Evolutionary conservation across 352 stramenopile species (phyloP), one percentile per base, ranked within the genome.

Genomic region (Albugo candida): DNA sequence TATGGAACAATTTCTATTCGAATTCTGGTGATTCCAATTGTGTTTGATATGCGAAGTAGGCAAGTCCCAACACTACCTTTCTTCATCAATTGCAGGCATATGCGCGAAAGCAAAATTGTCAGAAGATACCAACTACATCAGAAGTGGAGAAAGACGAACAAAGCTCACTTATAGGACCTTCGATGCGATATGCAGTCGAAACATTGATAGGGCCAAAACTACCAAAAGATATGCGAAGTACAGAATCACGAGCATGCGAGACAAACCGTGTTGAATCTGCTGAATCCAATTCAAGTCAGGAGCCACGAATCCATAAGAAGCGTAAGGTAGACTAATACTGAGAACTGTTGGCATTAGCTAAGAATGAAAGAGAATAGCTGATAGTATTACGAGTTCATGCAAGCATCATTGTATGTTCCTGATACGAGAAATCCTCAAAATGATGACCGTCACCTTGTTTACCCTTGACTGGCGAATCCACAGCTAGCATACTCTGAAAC

Each of bases 381-480:
- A 31, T 31, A 31, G 24, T 31, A 31, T 31, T 31, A 31, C 3
- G 24, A 31, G 3, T 10, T 31, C 8, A 31, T 31, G 24, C 24
- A 31, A 31, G 24, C 24, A 31, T 31, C 24, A 31, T 3, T 31
- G 24, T 31, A 10, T 8, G 24, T 31, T 89, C 79, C 51, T 89
- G 76, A 60, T 89, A 92, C 48, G 75, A 86, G 53, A 92, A 92
- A 61, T 92, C 77, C 48, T 92, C 79, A 56, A 92, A 92, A 60
- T 92, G 79, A 42, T 87, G 71, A 31, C 3, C 24, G 34, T 86
- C 73, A 41, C 75, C 73, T 42, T 71, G 81, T 55, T 89, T 86
- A 47, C 83, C 86, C 67, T 81, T 83, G 31, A 89, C 75, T 19
- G 79, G 79, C 37, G 79, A 92, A 57, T 92, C 79, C 24, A 92